Evolutionary conservation across 306 rosid species (phyloP), one percentile per base, ranked within the genome.

Genomic region (Medicago lupulina): DNA sequence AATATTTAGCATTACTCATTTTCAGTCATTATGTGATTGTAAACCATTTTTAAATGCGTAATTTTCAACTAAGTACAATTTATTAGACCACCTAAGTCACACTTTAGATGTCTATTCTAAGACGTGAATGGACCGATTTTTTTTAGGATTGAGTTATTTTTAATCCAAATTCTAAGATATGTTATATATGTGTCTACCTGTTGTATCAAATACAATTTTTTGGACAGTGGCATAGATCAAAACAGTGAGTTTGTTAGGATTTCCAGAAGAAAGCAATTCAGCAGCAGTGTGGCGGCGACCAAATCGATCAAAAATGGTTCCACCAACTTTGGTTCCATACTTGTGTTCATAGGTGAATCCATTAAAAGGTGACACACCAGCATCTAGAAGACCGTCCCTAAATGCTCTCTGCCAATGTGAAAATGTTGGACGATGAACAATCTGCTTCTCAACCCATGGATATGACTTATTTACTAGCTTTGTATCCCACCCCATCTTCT

Each of bases 291-390:
- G 97, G 50, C 97, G 96, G 18, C 90, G 92, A 58, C 96, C 96
- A 8, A 85, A 92, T 17, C 86, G 75, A 46, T 95, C 98, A 1
- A 85, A 95, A 74, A 90, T 95, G 86, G 98, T 95, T 66, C 98
- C 98, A 28, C 98, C 98, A 73, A 95, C 81, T 73, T 95, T 95
- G 74, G 98, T 95, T 62, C 98, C 98, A 72, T 86, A 89, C 13
- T 89, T 10, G 71, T 95, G 98, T 78, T 95, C 98, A 62, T 86
- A 95, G 44, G 98, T 95, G 89, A 95, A 95, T 2, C 98, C 98
- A 80, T 95, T 95, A 43, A 86, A 92, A 60, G 98, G 98, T 3
- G 95, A 85, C 14, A 95, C 77, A 4, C 98, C 98, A 44, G 75
- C 81, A 57, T 84, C 93, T 66, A 95, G 67, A 73, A 95, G 97